phyloP scores from a whole-genome alignment of 2,329 filamentous ascomycete species.

The Arthrobotrys sinensis region DNA sequence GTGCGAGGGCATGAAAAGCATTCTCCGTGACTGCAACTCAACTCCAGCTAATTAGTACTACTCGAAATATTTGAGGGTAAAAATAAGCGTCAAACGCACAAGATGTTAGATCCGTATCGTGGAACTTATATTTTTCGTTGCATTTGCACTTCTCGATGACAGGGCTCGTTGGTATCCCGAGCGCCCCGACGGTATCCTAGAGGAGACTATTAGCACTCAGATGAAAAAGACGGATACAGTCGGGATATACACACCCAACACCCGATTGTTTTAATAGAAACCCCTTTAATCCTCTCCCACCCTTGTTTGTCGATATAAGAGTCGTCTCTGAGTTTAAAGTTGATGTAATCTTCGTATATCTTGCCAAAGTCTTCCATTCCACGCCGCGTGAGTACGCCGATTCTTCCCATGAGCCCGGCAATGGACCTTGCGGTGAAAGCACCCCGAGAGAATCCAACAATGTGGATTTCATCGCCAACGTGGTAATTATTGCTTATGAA shows the following conservation, averaged over 20 bases:
- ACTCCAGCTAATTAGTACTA: not conserved
- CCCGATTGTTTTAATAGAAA: conserved; percentile 71
- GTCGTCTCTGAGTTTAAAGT: conserved; percentile 59
- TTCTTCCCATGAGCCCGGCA: conserved; percentile 71
- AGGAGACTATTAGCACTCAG: not conserved
- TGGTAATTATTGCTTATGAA: conserved; percentile 77
- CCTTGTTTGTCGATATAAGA: conserved; percentile 53
- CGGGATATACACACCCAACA: conserved; percentile 68
- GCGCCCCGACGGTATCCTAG: conserved; percentile 68
- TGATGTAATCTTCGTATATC: conserved; percentile 71
- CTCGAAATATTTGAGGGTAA: not conserved
- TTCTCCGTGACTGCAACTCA: conserved; percentile 67
- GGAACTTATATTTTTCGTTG: conserved; percentile 64
- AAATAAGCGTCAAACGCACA: conserved; percentile 66
- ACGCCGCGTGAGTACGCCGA: conserved; percentile 72
- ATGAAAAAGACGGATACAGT: not conserved
- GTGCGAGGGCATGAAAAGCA: conserved; percentile 75
- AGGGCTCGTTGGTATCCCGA: conserved; percentile 68
- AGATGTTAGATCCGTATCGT: conserved; percentile 72
- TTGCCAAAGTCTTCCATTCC: conserved; percentile 74
- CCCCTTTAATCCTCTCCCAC: conserved; percentile 60
- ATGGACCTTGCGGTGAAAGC: conserved; percentile 74
- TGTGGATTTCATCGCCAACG: conserved; percentile 73
- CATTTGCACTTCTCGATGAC: conserved; percentile 59
- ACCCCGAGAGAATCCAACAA: conserved; percentile 74